Conservation (phyloP, 2,329 filamentous ascomycete species). For the Xylariaceae sp. region DNA sequence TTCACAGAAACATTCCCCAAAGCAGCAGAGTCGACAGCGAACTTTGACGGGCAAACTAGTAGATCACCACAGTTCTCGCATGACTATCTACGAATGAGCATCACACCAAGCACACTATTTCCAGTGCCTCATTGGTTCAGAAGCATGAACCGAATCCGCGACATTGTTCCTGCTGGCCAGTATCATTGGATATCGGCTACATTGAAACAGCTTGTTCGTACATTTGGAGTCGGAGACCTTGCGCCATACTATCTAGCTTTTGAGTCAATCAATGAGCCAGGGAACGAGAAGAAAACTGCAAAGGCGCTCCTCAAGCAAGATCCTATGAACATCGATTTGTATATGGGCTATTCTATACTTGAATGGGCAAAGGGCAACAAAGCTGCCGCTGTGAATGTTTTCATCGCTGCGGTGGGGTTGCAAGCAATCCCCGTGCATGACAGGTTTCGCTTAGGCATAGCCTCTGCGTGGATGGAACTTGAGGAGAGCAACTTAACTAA, state of each 20-base stretch:
- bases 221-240: slow-evolving; percentile 52
- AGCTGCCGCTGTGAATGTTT: slow-evolving; percentile 64
- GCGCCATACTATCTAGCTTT: slow-evolving; percentile 73
- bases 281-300: slow-evolving; percentile 67
- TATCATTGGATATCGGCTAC: slow-evolving; percentile 53
- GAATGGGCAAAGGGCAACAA: slow-evolving; percentile 63
- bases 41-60: slow-evolving; percentile 17
- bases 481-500: slow-evolving; percentile 38
- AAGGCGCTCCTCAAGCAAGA: slow-evolving; percentile 73
- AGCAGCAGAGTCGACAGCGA: background rate
- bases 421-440: slow-evolving; percentile 24
- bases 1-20: slow-evolving; percentile 8
- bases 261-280: slow-evolving; percentile 57
- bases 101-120: slow-evolving; percentile 55
- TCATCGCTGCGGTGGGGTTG: slow-evolving; percentile 63
- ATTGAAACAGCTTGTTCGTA: slow-evolving; percentile 60
- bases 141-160: slow-evolving; percentile 36
- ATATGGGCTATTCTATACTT: slow-evolving; percentile 77
- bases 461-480: slow-evolving; percentile 71
- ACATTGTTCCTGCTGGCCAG: slow-evolving; percentile 38
- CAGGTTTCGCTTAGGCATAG: slow-evolving; percentile 54
- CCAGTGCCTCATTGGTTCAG: slow-evolving; percentile 47
- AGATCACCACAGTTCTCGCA: slow-evolving; percentile 28
- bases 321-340: slow-evolving; percentile 67
- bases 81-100: slow-evolving; percentile 29